phyloP scores from a whole-genome alignment of 2,329 filamentous ascomycete species.

The Talaromyces sp. region DNA sequence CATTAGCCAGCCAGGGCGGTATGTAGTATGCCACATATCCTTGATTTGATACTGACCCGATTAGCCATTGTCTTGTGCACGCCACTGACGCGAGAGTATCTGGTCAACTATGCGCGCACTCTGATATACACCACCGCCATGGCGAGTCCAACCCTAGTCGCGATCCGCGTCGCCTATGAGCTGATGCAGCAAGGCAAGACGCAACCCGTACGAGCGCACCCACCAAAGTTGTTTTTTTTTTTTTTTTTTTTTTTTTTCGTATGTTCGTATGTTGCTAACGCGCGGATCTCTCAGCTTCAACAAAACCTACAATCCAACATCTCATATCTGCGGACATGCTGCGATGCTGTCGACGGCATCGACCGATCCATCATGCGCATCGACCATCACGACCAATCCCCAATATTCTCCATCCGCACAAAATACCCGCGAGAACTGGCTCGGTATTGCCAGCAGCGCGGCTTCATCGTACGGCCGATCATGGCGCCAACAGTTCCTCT shows the following conservation, averaged over 20 bases:
- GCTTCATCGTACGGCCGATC: slow-evolving; percentile 60
- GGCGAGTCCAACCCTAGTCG: slow-evolving; percentile 56
- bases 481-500: slow-evolving; percentile 63
- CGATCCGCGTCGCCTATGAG: slow-evolving; percentile 54
- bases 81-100: slow-evolving; percentile 54
- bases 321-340: slow-evolving; percentile 38
- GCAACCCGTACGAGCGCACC: slow-evolving; percentile 33
- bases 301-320: slow-evolving; percentile 43
- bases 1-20: slow-evolving; percentile 62
- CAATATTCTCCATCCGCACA: slow-evolving; percentile 61
- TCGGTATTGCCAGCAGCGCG: slow-evolving; percentile 52
- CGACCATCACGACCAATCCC: slow-evolving; percentile 48
- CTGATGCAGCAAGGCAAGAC: slow-evolving; percentile 51
- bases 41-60: slow-evolving; percentile 10
- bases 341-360: slow-evolving; percentile 33
- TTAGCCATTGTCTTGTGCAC: slow-evolving; percentile 60
- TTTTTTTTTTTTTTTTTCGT: too few species aligned
- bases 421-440: slow-evolving; percentile 55
- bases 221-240: neutral
- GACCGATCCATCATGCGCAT: slow-evolving; percentile 31
- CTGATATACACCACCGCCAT: slow-evolving; percentile 71
- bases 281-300: neutral
- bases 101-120: slow-evolving; percentile 71
- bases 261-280: neutral
- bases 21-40: slow-evolving; percentile 21